Evolutionary conservation across 768 basidiomycete species (phyloP), one percentile per base, ranked within the genome.

Genomic region (Thelephora ganbajun): DNA sequence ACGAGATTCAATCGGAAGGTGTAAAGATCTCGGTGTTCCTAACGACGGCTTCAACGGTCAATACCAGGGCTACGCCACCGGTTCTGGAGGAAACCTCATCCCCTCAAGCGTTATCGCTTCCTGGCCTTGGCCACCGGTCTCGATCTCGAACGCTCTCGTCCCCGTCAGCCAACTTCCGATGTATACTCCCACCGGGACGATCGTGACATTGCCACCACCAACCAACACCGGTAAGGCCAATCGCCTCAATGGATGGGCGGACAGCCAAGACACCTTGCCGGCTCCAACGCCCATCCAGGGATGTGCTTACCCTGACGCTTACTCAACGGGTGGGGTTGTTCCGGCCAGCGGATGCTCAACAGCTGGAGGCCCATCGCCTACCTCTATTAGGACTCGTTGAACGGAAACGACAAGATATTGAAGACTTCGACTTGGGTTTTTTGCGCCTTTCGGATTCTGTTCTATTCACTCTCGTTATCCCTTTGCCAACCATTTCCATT

Each of bases 241-340:
- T 50, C 54, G 62, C 0, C 75, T 69, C 3, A 62, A 68, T 51
- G 82, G 81, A 2, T 83, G 81, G 82, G 65, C 67, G 34, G 66
- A 79, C 53, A 26, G 58, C 3, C 51, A 57, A 37, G 77, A 80
- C 53, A 73, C 65, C 1, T 63, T 59, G 6, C 59, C 62, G 23
- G 77, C 73, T 18, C 76, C 70, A 55, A 77, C 76, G 13, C 65
- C 75, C 19, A 71, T 84, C 36, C 59, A 66, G 41, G 80, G 79
- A 11, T 85, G 83, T 53, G 62, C 61, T 47, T 83, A 84, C 59
- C 80, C 77, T 6, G 62, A 74, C 54, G 66, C 76, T 45, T 84
- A 79, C 77, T 79, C 77, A 36, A 20, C 46, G n/a, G 23, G 30
- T n/a, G 52, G 53, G 33, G 45, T 52, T 39, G 48, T 57, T 11